Evolutionary conservation across 192 early-diverging fungal genomes (phyloP).

Genomic region (Coemansia nantahalensis): DNA sequence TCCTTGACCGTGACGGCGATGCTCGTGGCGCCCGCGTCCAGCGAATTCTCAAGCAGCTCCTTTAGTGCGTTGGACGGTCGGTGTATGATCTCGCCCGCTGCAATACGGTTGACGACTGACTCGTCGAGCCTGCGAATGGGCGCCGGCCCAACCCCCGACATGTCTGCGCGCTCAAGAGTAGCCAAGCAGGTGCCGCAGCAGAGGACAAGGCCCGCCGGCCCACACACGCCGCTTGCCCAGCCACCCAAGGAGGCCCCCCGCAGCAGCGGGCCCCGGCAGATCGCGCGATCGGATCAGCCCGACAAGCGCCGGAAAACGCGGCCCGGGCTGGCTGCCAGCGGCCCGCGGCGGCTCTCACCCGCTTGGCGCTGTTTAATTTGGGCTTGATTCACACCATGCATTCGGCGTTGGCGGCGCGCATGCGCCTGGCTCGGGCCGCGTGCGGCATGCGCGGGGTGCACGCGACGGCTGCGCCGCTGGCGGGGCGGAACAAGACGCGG

Average conservation of each 20-base stretch:
- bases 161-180: neutral
- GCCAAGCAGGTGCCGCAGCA: too few relatives aligned
- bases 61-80: slow-evolving; percentile 95
- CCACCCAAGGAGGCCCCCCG: too few relatives aligned
- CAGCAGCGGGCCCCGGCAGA: too few relatives aligned
- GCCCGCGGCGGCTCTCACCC: too few relatives aligned
- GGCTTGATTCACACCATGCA: slow-evolving; percentile 5
- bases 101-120: slow-evolving; percentile 91
- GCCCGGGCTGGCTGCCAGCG: too few relatives aligned
- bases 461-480: slow-evolving; percentile 18
- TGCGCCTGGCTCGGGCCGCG: slow-evolving; percentile 5
- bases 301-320: too few relatives aligned
- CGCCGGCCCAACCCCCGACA: neutral
- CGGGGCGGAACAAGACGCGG: slow-evolving; percentile 28
- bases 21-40: slow-evolving; percentile 87
- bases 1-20: slow-evolving; percentile 73
- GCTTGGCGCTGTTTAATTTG: too few relatives aligned
- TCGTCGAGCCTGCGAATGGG: slow-evolving; percentile 82
- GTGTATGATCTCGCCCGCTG: slow-evolving; percentile 98
- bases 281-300: too few relatives aligned
- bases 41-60: slow-evolving; percentile 93
- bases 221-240: too few relatives aligned
- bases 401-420: slow-evolving; percentile 7
- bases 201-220: too few relatives aligned
- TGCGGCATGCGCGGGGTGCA: slow-evolving; percentile 17